These are phyloP conservation scores for Dipodascopsis uninucleata DNA, from an alignment of 805 yeast species.

Conservation along the genomic window DNA sequence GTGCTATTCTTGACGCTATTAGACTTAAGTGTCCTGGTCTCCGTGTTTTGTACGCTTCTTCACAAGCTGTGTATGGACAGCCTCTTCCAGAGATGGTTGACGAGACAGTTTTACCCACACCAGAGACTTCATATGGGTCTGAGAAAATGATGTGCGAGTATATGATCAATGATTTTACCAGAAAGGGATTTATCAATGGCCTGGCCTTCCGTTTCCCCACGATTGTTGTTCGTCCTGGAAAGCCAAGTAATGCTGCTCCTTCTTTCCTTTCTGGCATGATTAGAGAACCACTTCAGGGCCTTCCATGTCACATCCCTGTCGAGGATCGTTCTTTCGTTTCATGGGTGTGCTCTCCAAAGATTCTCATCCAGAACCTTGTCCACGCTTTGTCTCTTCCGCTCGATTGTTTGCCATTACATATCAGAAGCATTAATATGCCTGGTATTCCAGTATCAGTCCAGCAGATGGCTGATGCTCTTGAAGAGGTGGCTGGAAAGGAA, in stretches of 20 bases:
- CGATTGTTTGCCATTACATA: conserved; percentile 6
- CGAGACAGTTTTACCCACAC: conserved; percentile 28
- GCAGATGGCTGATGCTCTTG: conserved; percentile 30
- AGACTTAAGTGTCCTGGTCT: conserved; percentile 15
- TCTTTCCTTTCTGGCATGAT: conserved; percentile 32
- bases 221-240: conserved; percentile 29
- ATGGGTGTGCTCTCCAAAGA: conserved; percentile 28
- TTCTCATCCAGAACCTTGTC: conserved; percentile 24
- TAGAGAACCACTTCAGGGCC: conserved; percentile 29
- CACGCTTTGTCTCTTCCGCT: conserved; percentile 22
- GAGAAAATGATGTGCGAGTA: conserved; percentile 30
- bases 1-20: conserved; percentile 28
- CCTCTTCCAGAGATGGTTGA: conserved; percentile 25
- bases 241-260: conserved; percentile 31
- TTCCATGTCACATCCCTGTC: conserved; percentile 27
- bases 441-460: conserved; percentile 29
- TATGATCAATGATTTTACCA: conserved; percentile 29
- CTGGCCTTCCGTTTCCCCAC: conserved; percentile 24
- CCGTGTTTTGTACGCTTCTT: conserved; percentile 29
- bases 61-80: conserved; percentile 31
- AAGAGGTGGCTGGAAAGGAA: conserved; percentile 24
- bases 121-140: conserved; percentile 32
- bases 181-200: conserved; percentile 31
- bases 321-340: conserved; percentile 17
- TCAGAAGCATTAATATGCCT: conserved; percentile 29